Evolutionary conservation across 2,329 filamentous ascomycete species (phyloP), one percentile per base, ranked within the genome.

Genomic region (Aspergillus ibericus): DNA sequence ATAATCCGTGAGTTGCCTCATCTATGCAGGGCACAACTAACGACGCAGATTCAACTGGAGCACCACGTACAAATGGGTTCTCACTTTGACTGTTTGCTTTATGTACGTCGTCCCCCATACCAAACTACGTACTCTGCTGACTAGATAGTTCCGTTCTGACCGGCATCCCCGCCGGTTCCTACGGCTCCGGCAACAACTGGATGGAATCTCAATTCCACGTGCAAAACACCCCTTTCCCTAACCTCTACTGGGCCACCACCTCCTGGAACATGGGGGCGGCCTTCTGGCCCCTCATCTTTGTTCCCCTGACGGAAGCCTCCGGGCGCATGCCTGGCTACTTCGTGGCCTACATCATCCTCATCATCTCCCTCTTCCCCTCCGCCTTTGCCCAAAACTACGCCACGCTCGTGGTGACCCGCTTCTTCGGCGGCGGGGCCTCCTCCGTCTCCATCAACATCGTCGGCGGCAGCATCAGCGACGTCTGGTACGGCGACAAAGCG

Each of bases 261-360:
- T 72, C 70, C 3, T 75, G 72, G 71, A 74, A 75, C 58, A 73
- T 75, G 70, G 72, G 72, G 1, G 72, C 72, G n/a, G 72, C 72
- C 8, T 72, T 74, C n/a, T 75, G 69, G 67, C 72, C 72, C 1
- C 59, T 75, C 3, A 69, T 75, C 16, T 75, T 75, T 56, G 72
- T 75, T 7, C 72, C 72, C 1, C 54, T 75, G n/a, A 75, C 72
- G 1, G 72, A 81, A 61, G 72, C 74, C 4, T 77, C 77, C 25
- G 78, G 78, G 5, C 74, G 79, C 1, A 72, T 77, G 66, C 75
- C 75, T 4, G 78, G 77, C 4, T 80, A 80, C 40, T 70, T 80
- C 38, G 72, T 74, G 4, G 68, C 77, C 3, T 80, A 80, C 56
- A 68, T 75, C 7, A 66, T 76, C 22, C 63, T 81, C 10, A 72